These are phyloP conservation scores for Hemerocallis citrina DNA, from an alignment of 106 monocot genomes.

Conservation along the genomic window DNA sequence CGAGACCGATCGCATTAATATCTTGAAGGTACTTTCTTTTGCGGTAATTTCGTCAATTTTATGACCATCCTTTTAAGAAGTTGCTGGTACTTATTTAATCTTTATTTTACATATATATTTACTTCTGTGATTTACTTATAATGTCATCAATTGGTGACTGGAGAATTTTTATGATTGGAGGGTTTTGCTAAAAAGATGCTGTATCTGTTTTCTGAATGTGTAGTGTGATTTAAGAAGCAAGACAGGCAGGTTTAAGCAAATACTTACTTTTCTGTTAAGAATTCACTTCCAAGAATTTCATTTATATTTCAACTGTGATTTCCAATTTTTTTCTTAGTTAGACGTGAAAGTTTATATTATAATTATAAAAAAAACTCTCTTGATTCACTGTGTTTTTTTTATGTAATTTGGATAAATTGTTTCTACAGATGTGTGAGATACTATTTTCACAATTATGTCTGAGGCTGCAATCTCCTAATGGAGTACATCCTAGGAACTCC, in stretches of 20 bases:
- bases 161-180: neutral
- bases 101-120: no score
- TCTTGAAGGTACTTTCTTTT: conserved; percentile 80
- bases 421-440: conserved; percentile 88
- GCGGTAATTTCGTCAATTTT: neutral
- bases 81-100: no score
- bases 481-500: conserved; percentile 16
- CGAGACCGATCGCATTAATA: conserved; percentile 90
- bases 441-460: conserved; percentile 85
- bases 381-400: neutral
- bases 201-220: neutral
- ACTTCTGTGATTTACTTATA: no score
- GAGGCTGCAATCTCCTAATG: conserved; percentile 43
- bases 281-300: no score
- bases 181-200: neutral
- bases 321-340: no score
- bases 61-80: no score
- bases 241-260: no score
- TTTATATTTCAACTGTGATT: neutral
- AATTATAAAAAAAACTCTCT: no score
- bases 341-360: no score
- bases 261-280: no score
- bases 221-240: neutral
- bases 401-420: conserved; percentile 1
- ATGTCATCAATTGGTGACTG: neutral